Percentiles rank a stretch among this genome's conserved stretches.
phyloP scores from a whole-genome alignment of 495 filamentous ascomycete genomes.

The Podospora fimiseda region DNA sequence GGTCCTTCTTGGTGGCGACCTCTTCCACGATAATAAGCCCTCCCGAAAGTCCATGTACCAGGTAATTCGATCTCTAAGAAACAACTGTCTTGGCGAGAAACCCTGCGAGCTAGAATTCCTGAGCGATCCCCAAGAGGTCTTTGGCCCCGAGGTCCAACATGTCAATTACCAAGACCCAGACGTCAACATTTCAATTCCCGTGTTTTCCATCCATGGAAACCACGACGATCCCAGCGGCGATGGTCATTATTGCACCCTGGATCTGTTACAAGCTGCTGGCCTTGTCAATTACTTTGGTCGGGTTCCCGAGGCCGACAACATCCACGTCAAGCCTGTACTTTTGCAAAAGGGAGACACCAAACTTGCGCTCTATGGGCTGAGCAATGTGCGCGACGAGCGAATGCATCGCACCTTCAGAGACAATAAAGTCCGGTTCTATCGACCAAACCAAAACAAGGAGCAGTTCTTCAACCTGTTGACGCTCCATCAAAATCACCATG shows the following conservation, averaged over 20 bases:
- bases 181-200: constrained; percentile 94
- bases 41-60: constrained; percentile 96
- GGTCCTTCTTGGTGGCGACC: constrained; percentile 87
- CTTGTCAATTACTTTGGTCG: constrained; percentile 95
- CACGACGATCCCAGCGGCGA: constrained; percentile 96
- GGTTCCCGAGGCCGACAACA: constrained; percentile 84
- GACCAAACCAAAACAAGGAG: constrained; percentile 69
- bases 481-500: constrained; percentile 94
- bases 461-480: constrained; percentile 98
- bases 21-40: constrained; percentile 98
- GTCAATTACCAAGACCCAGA: constrained; percentile 98
- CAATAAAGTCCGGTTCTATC: constrained; percentile 88
- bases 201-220: constrained; percentile 98
- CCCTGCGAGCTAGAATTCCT: constrained; percentile 94
- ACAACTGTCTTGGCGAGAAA: constrained; percentile 91
- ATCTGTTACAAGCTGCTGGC: constrained; percentile 84
- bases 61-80: constrained; percentile 85
- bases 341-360: constrained; percentile 94
- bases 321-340: constrained; percentile 81
- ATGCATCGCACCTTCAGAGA: constrained; percentile 90
- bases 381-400: constrained; percentile 93
- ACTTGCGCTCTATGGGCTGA: constrained; percentile 89
- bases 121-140: constrained; percentile 83
- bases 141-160: constrained; percentile 77
- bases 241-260: constrained; percentile 80